Evolutionary conservation across 73 alveolate genomes (phyloP).

Genomic region (Breviolum minutum): DNA sequence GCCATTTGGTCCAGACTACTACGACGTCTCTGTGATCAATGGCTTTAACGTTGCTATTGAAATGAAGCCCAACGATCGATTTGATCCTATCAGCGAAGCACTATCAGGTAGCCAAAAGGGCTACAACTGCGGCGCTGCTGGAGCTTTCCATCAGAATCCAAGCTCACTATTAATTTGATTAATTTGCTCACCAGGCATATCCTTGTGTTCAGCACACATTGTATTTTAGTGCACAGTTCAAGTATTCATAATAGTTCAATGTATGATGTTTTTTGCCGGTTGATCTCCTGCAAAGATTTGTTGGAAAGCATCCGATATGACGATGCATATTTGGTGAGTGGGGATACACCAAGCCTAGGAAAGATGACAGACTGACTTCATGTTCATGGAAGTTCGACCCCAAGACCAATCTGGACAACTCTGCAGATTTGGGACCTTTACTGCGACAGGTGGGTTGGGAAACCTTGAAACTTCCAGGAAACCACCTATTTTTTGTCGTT

Average conservation of each 20-base stretch:
- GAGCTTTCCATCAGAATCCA: conserved; percentile 69
- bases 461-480: neutral
- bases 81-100: conserved; percentile 20
- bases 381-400: conserved; percentile 65
- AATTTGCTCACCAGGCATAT: no score
- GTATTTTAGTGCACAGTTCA: no score
- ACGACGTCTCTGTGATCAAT: conserved; percentile 78
- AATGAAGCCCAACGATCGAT: conserved; percentile 65
- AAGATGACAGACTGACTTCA: conserved; percentile 2
- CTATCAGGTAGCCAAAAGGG: conserved; percentile 78
- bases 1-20: conserved; percentile 82
- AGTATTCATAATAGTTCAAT: no score
- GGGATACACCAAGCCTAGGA: neutral
- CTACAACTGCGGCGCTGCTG: conserved; percentile 84
- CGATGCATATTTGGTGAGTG: no score
- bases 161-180: neutral
- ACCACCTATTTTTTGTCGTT: neutral
- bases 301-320: neutral
- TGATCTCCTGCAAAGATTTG: neutral
- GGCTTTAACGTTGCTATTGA: conserved; percentile 87
- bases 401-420: neutral
- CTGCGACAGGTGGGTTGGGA: conserved; percentile 52
- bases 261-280: neutral
- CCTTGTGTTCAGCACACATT: no score
- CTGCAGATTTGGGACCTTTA: conserved; percentile 35